Conservation (phyloP, 1,139 yeast genomes). For the Lodderomyces margitis region DNA sequence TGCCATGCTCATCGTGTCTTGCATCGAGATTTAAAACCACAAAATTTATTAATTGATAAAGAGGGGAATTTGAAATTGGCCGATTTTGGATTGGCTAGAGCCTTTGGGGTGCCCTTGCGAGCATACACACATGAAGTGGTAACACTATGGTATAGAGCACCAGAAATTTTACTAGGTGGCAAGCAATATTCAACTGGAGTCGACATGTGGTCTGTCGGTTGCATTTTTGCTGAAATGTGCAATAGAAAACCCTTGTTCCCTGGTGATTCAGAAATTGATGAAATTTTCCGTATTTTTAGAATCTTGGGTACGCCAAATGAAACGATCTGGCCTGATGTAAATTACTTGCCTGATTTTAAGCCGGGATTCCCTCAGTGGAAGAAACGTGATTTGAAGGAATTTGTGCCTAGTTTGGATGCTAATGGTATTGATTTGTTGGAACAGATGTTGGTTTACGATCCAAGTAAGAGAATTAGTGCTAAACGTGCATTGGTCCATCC, state of each 20-base stretch:
- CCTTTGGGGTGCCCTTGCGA: slow-evolving; percentile 94
- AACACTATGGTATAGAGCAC: slow-evolving; percentile 97
- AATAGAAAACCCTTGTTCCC: slow-evolving; percentile 94
- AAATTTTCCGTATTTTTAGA: slow-evolving; percentile 91
- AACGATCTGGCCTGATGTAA: slow-evolving; percentile 94
- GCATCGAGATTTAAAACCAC: slow-evolving; percentile 96
- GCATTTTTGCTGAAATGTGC: slow-evolving; percentile 98
- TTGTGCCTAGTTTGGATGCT: slow-evolving; percentile 78
- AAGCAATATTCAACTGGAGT: slow-evolving; percentile 97
- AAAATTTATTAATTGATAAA: slow-evolving; percentile 86
- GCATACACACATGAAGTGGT: slow-evolving; percentile 98
- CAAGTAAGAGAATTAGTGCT: slow-evolving; percentile 91
- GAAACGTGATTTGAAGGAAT: slow-evolving; percentile 64
- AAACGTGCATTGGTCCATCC: slow-evolving; percentile 90
- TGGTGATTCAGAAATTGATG: slow-evolving; percentile 97
- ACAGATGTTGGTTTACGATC: slow-evolving; percentile 84
- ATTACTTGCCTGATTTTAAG: slow-evolving; percentile 90
- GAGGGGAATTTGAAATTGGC: slow-evolving; percentile 95
- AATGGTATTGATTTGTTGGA: slow-evolving; percentile 83
- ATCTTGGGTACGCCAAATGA: slow-evolving; percentile 94
- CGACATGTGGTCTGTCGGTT: slow-evolving; percentile 98
- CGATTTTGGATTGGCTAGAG: slow-evolving; percentile 96
- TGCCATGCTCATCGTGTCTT: slow-evolving; percentile 94
- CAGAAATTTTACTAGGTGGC: slow-evolving; percentile 93
- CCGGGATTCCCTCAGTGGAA: slow-evolving; percentile 96